phyloP scores from a whole-genome alignment of 441 rosid genomes.

The Pelargonium cotyledonis region DNA sequence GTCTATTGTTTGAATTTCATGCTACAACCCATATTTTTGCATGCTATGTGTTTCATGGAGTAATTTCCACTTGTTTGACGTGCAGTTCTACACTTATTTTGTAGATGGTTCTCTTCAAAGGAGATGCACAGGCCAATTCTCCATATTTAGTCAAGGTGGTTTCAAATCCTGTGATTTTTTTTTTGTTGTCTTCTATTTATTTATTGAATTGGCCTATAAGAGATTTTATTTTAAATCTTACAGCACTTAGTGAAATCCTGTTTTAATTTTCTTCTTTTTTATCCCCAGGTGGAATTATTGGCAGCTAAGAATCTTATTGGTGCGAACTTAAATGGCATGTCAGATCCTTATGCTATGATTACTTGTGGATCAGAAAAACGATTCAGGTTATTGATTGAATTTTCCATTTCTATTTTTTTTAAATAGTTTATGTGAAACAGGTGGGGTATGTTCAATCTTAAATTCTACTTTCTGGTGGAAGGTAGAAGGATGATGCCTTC shows the following conservation, averaged over 20 bases:
- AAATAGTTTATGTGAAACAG: slow-evolving; percentile 2
- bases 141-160: slow-evolving; percentile 74
- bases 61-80: slow-evolving; percentile 71
- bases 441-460: neutral
- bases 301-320: slow-evolving; percentile 98
- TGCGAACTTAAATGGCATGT: slow-evolving; percentile 94
- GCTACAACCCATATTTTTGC: neutral
- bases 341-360: slow-evolving; percentile 97
- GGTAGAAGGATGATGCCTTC: neutral
- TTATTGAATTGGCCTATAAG: neutral
- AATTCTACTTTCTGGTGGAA: neutral
- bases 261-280: neutral
- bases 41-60: slow-evolving; percentile 32
- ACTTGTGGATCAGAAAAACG: slow-evolving; percentile 91
- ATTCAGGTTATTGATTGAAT: slow-evolving; percentile 61
- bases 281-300: slow-evolving; percentile 70
- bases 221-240: neutral
- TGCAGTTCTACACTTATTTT: slow-evolving; percentile 82
- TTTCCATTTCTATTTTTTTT: slow-evolving; percentile 7
- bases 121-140: slow-evolving; percentile 58
- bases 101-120: slow-evolving; percentile 71
- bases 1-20: slow-evolving; percentile 9
- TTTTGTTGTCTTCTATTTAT: neutral
- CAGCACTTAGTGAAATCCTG: neutral
- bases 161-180: slow-evolving; percentile 10